A percentile compares a stretch with the other conserved stretches of the same genome.
Conservation (phyloP, 768 basidiomycete species). For the Gautieria morchelliformis region DNA sequence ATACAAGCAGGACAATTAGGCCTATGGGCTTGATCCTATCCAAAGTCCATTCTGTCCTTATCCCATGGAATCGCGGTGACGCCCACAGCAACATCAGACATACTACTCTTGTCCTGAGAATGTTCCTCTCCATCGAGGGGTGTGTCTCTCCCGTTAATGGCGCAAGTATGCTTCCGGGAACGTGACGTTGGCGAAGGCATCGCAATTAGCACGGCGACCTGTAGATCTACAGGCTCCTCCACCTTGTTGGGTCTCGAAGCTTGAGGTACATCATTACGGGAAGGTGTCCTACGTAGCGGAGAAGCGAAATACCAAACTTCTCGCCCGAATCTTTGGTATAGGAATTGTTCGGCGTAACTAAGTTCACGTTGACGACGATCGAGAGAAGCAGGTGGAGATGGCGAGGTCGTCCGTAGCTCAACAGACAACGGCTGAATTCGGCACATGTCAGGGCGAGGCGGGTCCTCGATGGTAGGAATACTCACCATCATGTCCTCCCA, state of each 20-base stretch:
- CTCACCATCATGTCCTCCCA: conserved; percentile 6
- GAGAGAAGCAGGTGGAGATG: neutral
- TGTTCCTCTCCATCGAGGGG: neutral
- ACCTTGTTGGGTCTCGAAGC: neutral
- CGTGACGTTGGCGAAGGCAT: neutral
- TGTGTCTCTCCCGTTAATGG: neutral
- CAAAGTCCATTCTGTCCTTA: conserved; percentile 2
- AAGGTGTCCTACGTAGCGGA: neutral
- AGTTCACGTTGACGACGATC: neutral
- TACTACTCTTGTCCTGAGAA: neutral
- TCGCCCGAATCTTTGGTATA: neutral
- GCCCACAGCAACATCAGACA: conserved; percentile 4
- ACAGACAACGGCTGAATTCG: conserved; percentile 4
- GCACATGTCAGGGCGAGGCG: neutral
- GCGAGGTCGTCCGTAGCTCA: neutral
- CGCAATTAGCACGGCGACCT: conserved; percentile 1
- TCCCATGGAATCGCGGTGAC: conserved; percentile 3
- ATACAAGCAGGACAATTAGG: neutral
- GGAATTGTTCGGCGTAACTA: neutral
- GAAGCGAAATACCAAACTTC: neutral
- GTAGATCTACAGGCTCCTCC: neutral
- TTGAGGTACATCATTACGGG: neutral
- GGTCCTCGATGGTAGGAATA: neutral
- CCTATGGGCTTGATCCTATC: neutral
- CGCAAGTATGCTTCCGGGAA: neutral